Percentiles rank a stretch among this genome's conserved stretches.
These are phyloP conservation scores for Gaertneriomyces sp. DNA, from an alignment of 192 early-diverging fungal genomes.

Conservation along the genomic window DNA sequence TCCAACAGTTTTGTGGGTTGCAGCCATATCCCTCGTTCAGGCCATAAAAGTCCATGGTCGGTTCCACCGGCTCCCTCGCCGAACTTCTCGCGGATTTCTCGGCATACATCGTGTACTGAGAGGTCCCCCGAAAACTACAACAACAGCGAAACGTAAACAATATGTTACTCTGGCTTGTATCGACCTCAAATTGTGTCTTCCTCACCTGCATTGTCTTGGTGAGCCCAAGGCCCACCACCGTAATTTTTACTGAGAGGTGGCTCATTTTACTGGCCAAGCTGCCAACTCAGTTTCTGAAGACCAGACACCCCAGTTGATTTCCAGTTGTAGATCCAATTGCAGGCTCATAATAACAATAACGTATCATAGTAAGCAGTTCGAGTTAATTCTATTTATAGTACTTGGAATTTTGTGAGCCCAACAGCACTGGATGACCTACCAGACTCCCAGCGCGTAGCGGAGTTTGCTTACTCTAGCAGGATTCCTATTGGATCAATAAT, in stretches of 20 bases:
- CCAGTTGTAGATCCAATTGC: too few species aligned
- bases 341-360: too few species aligned
- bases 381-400: too few species aligned
- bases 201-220: constrained; percentile 45
- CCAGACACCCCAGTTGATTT: too few species aligned
- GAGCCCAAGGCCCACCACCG: constrained; percentile 32
- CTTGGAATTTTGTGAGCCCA: too few species aligned
- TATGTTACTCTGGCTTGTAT: background rate
- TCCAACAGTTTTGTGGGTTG: constrained; percentile 48
- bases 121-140: constrained; percentile 40
- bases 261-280: constrained; percentile 10
- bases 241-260: constrained; percentile 38
- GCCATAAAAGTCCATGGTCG: constrained; percentile 54
- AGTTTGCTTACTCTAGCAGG: too few species aligned
- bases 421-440: too few species aligned
- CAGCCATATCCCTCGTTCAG: constrained; percentile 55
- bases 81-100: constrained; percentile 55
- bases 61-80: constrained; percentile 45
- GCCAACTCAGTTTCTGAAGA: too few species aligned
- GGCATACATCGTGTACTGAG: constrained; percentile 54
- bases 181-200: background rate
- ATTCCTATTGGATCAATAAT: too few species aligned
- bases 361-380: too few species aligned
- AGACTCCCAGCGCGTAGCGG: too few species aligned
- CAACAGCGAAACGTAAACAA: too few species aligned